Evolutionary conservation across 257 asterid genomes (phyloP).

Genomic region (Nicotiana paniculata): DNA sequence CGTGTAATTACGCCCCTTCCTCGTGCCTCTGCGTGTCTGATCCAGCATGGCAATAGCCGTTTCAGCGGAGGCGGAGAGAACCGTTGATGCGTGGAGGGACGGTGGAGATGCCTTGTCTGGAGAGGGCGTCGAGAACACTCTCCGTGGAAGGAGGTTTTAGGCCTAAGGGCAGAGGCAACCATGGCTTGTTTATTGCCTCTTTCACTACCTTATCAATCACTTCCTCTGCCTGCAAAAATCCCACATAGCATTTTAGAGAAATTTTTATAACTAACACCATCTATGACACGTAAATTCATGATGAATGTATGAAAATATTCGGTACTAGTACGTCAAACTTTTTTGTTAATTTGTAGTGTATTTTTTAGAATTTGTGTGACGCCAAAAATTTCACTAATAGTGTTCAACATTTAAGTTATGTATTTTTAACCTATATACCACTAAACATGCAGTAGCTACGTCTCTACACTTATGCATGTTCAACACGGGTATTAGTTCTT

Average conservation of each 20-base stretch:
- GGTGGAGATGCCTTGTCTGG: slow-evolving; percentile 33
- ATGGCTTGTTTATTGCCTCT: slow-evolving; percentile 46
- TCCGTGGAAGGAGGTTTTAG: slow-evolving; percentile 45
- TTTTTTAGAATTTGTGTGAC: background rate
- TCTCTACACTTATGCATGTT: no score
- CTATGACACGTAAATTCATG: no score
- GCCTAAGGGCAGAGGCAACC: slow-evolving; percentile 43
- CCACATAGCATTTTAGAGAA: background rate
- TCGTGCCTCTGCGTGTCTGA: no score
- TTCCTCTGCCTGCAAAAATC: slow-evolving; percentile 39
- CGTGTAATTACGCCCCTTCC: background rate
- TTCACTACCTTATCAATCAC: slow-evolving; percentile 39
- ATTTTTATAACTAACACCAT: background rate
- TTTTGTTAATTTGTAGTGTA: background rate
- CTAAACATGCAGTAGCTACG: no score
- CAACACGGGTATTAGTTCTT: no score
- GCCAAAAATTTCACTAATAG: no score
- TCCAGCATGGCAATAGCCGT: background rate
- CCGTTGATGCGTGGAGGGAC: slow-evolving; percentile 21
- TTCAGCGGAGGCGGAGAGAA: slow-evolving; percentile 6
- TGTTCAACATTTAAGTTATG: no score
- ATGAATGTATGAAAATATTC: background rate
- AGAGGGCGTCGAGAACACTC: slow-evolving; percentile 37
- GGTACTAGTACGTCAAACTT: background rate
- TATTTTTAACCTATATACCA: no score